These are phyloP conservation scores for Sherardia arvensis DNA, from an alignment of 257 asterid species.

Conservation along the genomic window DNA sequence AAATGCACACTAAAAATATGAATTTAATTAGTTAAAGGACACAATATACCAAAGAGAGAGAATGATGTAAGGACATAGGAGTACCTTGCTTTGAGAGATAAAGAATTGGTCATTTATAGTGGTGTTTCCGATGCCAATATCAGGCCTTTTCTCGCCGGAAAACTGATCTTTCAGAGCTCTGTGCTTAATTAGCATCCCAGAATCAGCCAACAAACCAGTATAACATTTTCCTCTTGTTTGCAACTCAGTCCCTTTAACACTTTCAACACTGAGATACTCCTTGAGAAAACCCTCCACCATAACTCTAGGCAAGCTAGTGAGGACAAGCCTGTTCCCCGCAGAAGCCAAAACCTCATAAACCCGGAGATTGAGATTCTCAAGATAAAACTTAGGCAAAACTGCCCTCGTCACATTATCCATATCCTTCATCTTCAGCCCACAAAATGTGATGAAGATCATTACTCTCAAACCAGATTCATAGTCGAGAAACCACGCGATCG, in stretches of 20 bases:
- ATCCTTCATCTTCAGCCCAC: constrained; percentile 50
- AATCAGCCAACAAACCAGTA: constrained; percentile 40
- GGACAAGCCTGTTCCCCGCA: constrained; percentile 32
- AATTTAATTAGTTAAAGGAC: not conserved
- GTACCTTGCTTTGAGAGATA: constrained; percentile 76
- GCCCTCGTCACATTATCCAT: constrained; percentile 59
- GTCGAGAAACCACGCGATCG: constrained; percentile 33
- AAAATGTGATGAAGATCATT: constrained; percentile 73
- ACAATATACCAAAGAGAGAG: too few species aligned
- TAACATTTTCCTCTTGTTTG: constrained; percentile 42
- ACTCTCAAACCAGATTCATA: constrained; percentile 37
- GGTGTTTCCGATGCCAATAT: constrained; percentile 59
- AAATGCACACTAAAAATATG: not conserved
- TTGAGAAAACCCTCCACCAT: constrained; percentile 75
- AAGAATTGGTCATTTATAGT: constrained; percentile 43
- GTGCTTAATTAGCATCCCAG: constrained; percentile 56
- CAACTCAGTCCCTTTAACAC: constrained; percentile 66
- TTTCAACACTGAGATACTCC: constrained; percentile 55
- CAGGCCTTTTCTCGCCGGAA: constrained; percentile 47
- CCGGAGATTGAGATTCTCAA: constrained; percentile 45
- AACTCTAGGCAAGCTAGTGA: constrained; percentile 63
- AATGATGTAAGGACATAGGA: too few species aligned
- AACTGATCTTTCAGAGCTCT: constrained; percentile 46
- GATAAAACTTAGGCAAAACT: constrained; percentile 76
- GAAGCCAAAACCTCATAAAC: constrained; percentile 43